Base-by-base conservation (phyloP, 2,329 filamentous ascomycete genomes). In the Penicillium sp. region DNA sequence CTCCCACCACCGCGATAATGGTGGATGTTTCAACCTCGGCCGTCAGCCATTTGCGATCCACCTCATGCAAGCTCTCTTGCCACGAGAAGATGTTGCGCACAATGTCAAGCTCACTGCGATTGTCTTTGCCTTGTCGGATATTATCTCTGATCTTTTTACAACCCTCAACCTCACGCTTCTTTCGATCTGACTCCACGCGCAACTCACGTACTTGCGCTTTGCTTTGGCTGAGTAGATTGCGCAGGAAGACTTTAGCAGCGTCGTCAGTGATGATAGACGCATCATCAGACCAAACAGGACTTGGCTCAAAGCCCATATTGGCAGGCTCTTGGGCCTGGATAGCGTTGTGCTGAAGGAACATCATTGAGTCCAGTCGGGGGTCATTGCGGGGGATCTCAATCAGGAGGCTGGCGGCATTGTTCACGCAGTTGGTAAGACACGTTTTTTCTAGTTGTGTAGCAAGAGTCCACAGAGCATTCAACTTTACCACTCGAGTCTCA, bases 231-330 rank as follows among this genome's bases (percentile, higher is more conserved):
- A 99, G 80, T 11, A 97, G 85, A 69, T 99, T 99, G 56, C 92
- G 89, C 55, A 99, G 75, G 72, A 92, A 99, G 0, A 96, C 82
- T 74, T 94, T 96, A 57, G 93, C 92, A 4, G 84, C 79, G 45
- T 97, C 92, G 71, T 97, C 92, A 0, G 88, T 85, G 6, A 94
- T 83, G 84, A 99, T 96, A 22, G 82, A 77, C 55, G 89, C 89
- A 66, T 97, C 92, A 66, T 99, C 95, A 67, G 97, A 89, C 94
- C 95, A 99, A 26, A 99, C 89, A 0, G 94, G 93, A 70, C 92
- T 96, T 1, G 94, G 89, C 73, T 99, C 94, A 66, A 99, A 99
- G 11, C 78, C 79, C 74, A 94, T 89, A 74, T 97, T 89, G 1
- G 83, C 68, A 0, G 94, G 94, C 68, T 97, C 93, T 67, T 91